A percentile compares a stretch with the other conserved stretches of the same genome.
Conservation (phyloP, 331 rosid genomes). For the Pyracantha coccinea region DNA sequence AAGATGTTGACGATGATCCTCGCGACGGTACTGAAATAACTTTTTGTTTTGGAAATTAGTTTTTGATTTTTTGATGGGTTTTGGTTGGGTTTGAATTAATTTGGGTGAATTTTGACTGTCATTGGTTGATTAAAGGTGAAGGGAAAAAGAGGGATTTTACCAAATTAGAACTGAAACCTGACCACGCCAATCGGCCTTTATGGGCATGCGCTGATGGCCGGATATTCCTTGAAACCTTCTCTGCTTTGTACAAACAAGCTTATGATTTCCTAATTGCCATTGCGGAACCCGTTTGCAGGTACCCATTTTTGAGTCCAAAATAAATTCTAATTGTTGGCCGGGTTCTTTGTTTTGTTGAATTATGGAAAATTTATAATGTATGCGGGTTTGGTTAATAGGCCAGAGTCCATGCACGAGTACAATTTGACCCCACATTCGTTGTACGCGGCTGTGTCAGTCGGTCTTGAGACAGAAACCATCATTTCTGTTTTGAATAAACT, state of each 20-base stretch:
- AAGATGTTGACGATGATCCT: slow-evolving; percentile 38
- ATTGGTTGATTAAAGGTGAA: slow-evolving; percentile 27
- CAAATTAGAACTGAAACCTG: slow-evolving; percentile 72
- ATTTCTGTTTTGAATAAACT: slow-evolving; percentile 68
- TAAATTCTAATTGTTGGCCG: background rate
- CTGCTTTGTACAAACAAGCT: slow-evolving; percentile 79
- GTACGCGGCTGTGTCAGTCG: slow-evolving; percentile 92
- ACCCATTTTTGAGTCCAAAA: background rate
- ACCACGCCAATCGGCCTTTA: slow-evolving; percentile 71
- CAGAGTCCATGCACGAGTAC: slow-evolving; percentile 88
- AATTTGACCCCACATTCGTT: slow-evolving; percentile 85
- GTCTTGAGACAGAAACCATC: slow-evolving; percentile 76
- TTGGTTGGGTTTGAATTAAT: slow-evolving; percentile 4
- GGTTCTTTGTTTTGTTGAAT: background rate
- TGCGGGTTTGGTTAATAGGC: slow-evolving; percentile 44
- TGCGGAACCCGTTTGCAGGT: slow-evolving; percentile 96
- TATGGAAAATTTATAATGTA: background rate
- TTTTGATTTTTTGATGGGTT: background rate
- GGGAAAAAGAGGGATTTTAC: slow-evolving; percentile 64
- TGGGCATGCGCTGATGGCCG: slow-evolving; percentile 93
- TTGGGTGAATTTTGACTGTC: background rate
- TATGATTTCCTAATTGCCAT: slow-evolving; percentile 89
- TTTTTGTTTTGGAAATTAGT: background rate
- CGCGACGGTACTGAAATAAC: slow-evolving; percentile 38
- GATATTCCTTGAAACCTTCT: slow-evolving; percentile 89